Conservation (phyloP, 495 filamentous ascomycete species). For the Umbilicaria muhlenbergii region DNA sequence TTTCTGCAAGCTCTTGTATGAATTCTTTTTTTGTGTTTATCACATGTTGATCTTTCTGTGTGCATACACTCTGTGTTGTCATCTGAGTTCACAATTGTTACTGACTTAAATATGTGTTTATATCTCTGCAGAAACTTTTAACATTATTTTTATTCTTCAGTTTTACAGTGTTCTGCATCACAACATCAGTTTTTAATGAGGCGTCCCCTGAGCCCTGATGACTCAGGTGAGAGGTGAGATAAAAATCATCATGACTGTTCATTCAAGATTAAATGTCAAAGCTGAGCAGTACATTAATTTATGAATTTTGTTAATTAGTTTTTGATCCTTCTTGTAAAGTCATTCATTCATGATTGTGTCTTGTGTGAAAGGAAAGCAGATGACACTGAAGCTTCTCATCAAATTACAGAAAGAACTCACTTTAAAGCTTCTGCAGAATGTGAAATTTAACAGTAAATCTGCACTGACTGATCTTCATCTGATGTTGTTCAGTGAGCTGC, state of each 20-base stretch:
- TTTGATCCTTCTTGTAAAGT: conserved; percentile 18
- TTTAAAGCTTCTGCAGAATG: too few species aligned
- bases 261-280: conserved; percentile 14
- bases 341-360: conserved; percentile 24
- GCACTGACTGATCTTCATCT: neutral
- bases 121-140: conserved; percentile 12
- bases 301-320: conserved; percentile 18
- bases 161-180: conserved; percentile 10
- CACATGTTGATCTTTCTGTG: conserved; percentile 13
- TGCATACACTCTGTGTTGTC: conserved; percentile 15
- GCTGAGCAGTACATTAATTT: conserved; percentile 24
- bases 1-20: conserved; percentile 14
- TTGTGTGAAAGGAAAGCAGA: conserved; percentile 16
- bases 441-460: too few species aligned
- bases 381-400: conserved; percentile 8
- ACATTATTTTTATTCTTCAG: conserved; percentile 10
- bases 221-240: conserved; percentile 8
- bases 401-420: too few species aligned
- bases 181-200: conserved; percentile 14
- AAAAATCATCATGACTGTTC: conserved; percentile 7
- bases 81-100: conserved; percentile 7
- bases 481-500: conserved; percentile 17
- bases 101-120: conserved; percentile 12
- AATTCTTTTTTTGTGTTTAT: conserved; percentile 19
- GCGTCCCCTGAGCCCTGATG: conserved; percentile 10